Evolutionary conservation across 164 flowering plant genomes (phyloP).

Genomic region (Piper longum): DNA sequence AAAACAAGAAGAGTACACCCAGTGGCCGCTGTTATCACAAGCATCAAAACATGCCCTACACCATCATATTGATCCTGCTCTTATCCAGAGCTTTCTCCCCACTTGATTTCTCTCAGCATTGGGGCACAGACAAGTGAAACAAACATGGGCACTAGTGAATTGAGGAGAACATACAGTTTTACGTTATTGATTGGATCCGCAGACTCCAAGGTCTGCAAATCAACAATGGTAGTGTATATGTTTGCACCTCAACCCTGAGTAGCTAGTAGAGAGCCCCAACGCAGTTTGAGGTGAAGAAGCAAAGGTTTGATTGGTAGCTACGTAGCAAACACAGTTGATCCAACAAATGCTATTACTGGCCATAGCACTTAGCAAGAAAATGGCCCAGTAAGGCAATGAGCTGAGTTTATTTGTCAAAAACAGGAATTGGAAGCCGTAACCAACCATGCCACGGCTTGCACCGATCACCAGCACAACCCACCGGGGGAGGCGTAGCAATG

Average conservation of each 20-base stretch:
- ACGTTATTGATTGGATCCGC: background rate
- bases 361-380: slow-evolving; percentile 45
- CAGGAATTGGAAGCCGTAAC: slow-evolving; percentile 73
- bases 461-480: slow-evolving; percentile 64
- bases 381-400: slow-evolving; percentile 30
- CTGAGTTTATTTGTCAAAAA: slow-evolving; percentile 23
- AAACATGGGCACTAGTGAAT: slow-evolving; percentile 39
- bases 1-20: slow-evolving; percentile 24
- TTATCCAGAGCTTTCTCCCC: slow-evolving; percentile 3
- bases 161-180: slow-evolving; percentile 50
- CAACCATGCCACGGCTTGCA: slow-evolving; percentile 42
- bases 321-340: slow-evolving; percentile 82
- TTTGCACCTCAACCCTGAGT: slow-evolving; percentile 65
- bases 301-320: slow-evolving; percentile 41
- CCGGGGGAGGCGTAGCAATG: slow-evolving; percentile 49
- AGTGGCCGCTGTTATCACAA: slow-evolving; percentile 11
- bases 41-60: slow-evolving; percentile 31
- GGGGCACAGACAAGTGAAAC: slow-evolving; percentile 34
- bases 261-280: slow-evolving; percentile 65
- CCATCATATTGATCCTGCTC: background rate
- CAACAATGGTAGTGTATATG: slow-evolving; percentile 25
- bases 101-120: slow-evolving; percentile 8
- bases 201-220: background rate
- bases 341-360: slow-evolving; percentile 93
- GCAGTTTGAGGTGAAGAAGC: slow-evolving; percentile 41